Evolutionary conservation across 2,329 filamentous ascomycete species (phyloP).

Genomic region (Aureobasidium sp.): DNA sequence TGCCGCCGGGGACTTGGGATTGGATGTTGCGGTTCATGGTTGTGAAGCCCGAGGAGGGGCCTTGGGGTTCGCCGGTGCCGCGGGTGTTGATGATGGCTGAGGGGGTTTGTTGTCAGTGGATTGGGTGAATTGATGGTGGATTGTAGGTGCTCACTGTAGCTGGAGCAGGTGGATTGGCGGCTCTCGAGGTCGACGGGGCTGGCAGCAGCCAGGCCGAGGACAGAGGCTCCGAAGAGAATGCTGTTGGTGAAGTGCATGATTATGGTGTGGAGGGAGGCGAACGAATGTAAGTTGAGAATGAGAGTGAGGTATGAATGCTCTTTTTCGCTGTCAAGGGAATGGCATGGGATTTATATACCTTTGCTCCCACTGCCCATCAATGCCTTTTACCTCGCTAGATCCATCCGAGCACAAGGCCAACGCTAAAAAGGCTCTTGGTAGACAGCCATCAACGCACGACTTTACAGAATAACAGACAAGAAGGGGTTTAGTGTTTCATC

Average conservation of each 20-base stretch:
- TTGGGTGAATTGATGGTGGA: no score
- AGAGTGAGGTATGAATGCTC: not conserved
- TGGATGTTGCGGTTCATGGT: slow-evolving; percentile 31
- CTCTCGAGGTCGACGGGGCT: slow-evolving; percentile 7
- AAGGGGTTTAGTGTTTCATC: slow-evolving; percentile 6
- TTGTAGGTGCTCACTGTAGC: no score
- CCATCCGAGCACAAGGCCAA: no score
- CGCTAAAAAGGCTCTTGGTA: not conserved
- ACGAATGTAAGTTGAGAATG: not conserved
- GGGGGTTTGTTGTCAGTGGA: no score
- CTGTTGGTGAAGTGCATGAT: slow-evolving; percentile 11
- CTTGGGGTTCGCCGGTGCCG: slow-evolving; percentile 25
- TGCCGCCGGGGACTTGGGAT: slow-evolving; percentile 27
- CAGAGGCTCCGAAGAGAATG: not conserved
- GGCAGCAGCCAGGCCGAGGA: not conserved
- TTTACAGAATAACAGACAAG: not conserved
- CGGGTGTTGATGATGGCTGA: slow-evolving; percentile 24
- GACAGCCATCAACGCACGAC: not conserved
- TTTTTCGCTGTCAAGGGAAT: not conserved
- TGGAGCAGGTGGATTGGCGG: not conserved
- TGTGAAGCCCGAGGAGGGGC: slow-evolving; percentile 25
- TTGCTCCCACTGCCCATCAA: not conserved
- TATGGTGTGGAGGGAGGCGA: not conserved
- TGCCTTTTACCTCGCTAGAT: not conserved
- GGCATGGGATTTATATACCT: not conserved